A percentile compares a stretch with the other conserved stretches of the same genome.
Evolutionary conservation across 2,329 filamentous ascomycete species (phyloP).

Genomic region (Diaporthe amygdali): DNA sequence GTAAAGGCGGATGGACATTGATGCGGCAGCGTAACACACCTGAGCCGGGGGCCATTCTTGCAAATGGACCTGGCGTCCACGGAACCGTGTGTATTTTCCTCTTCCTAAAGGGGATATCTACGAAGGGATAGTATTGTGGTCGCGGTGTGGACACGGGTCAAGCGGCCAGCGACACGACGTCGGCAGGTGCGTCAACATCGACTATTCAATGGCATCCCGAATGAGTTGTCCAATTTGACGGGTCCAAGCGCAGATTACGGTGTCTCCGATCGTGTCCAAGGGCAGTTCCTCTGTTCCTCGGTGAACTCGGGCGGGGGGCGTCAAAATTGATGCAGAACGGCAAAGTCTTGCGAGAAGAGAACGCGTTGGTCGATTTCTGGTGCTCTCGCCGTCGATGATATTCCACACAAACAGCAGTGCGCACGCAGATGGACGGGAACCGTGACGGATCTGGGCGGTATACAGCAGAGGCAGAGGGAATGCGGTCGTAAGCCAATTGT

Average conservation of each 20-base stretch:
- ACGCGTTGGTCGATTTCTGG: slow-evolving; percentile 12
- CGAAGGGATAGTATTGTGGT: not conserved
- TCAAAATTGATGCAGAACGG: not conserved
- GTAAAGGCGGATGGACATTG: not conserved
- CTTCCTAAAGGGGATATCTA: not conserved
- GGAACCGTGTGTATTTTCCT: not conserved
- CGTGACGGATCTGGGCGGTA: not conserved
- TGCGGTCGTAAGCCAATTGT: slow-evolving; percentile 8
- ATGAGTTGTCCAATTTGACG: slow-evolving; percentile 14
- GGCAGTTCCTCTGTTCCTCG: not conserved
- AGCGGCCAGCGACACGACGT: slow-evolving; percentile 22
- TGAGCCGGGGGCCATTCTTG: slow-evolving; percentile 25
- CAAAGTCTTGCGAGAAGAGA: slow-evolving; percentile 6
- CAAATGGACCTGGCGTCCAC: slow-evolving; percentile 22
- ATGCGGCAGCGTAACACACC: slow-evolving; percentile 16
- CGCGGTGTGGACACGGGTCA: not conserved
- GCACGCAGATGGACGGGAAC: not conserved
- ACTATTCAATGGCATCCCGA: slow-evolving; percentile 24
- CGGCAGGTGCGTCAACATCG: slow-evolving; percentile 23
- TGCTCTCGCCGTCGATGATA: slow-evolving; percentile 10
- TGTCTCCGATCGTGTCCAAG: slow-evolving; percentile 5
- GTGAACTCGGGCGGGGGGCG: not conserved
- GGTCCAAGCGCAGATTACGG: slow-evolving; percentile 13
- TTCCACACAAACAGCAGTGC: slow-evolving; percentile 18
- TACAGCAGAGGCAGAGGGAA: slow-evolving; percentile 3